Evolutionary conservation across 2,329 filamentous ascomycete genomes (phyloP).

Genomic region (Fonsecaea multimorphosa): DNA sequence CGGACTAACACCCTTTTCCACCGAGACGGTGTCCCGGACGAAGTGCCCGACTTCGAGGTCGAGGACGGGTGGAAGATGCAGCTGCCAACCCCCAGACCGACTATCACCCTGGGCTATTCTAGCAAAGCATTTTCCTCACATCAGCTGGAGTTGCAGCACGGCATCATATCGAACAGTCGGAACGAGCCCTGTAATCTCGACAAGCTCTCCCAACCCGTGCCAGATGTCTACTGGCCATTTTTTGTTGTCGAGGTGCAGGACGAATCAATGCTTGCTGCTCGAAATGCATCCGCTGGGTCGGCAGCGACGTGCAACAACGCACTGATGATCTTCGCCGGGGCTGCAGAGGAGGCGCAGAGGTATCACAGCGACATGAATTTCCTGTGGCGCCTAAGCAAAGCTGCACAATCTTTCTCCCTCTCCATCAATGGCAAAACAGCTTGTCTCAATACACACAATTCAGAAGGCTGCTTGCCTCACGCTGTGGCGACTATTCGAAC

Average conservation of each 20-base stretch:
- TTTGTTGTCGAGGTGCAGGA: conserved; percentile 36
- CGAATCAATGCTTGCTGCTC: conserved; percentile 32
- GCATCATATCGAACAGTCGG: conserved; percentile 34
- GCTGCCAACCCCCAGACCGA: conserved; percentile 32
- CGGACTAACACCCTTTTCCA: conserved; percentile 24
- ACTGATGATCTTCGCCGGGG: conserved; percentile 36
- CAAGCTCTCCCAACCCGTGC: conserved; percentile 36
- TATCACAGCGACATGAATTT: conserved; percentile 25
- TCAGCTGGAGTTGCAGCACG: conserved; percentile 37
- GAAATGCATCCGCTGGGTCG: conserved; percentile 32
- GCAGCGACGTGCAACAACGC: conserved; percentile 39
- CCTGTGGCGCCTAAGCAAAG: conserved; percentile 32
- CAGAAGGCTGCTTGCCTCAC: conserved; percentile 33
- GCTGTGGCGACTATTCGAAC: conserved; percentile 30
- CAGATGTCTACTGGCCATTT: conserved; percentile 39
- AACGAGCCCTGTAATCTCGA: conserved; percentile 37
- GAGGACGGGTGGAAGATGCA: conserved; percentile 34
- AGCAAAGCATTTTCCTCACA: conserved; percentile 26
- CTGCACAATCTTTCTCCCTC: conserved; percentile 37
- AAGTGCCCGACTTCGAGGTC: conserved; percentile 30
- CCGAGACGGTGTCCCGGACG: conserved; percentile 33
- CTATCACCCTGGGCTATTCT: conserved; percentile 35
- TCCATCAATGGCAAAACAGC: conserved; percentile 36
- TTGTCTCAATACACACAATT: conserved; percentile 35
- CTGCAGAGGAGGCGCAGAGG: conserved; percentile 23